These are phyloP conservation scores for Apiosordaria backusii DNA, from an alignment of 495 filamentous ascomycete genomes.

Conservation along the genomic window DNA sequence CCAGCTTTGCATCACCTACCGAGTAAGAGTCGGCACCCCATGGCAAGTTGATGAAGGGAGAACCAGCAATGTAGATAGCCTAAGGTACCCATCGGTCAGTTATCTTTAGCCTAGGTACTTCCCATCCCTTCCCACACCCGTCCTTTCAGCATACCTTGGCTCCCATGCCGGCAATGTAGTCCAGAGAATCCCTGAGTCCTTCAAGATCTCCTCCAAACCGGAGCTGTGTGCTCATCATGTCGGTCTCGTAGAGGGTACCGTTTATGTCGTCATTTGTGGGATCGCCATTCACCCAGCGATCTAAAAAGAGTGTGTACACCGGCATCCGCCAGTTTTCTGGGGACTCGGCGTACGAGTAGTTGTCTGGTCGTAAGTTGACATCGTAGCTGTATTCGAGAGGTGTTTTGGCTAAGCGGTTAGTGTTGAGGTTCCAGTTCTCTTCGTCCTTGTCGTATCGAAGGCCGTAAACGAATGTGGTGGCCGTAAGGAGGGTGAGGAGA, in stretches of 20 bases:
- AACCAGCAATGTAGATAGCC: constrained; percentile 68
- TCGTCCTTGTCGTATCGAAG: constrained; percentile 56
- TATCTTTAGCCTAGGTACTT: neutral
- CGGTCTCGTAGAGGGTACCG: constrained; percentile 65
- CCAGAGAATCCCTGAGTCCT: constrained; percentile 62
- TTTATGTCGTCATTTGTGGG: constrained; percentile 70
- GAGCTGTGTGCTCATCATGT: constrained; percentile 64
- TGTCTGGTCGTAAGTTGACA: constrained; percentile 48
- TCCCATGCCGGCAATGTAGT: constrained; percentile 73
- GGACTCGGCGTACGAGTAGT: constrained; percentile 51
- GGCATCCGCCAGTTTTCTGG: constrained; percentile 69
- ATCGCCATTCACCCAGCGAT: constrained; percentile 70
- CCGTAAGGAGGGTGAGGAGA: constrained; percentile 28
- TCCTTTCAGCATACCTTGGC: constrained; percentile 46
- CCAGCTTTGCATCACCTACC: constrained; percentile 18
- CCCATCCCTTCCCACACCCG: neutral
- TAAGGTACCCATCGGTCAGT: constrained; percentile 20
- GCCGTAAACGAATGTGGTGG: constrained; percentile 31
- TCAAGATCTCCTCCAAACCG: constrained; percentile 70
- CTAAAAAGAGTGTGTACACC: constrained; percentile 67
- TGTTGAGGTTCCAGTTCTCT: constrained; percentile 59
- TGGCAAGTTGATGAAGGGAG: constrained; percentile 65
- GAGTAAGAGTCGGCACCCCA: constrained; percentile 66
- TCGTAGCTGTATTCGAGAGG: constrained; percentile 61
- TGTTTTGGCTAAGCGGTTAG: constrained; percentile 53